phyloP scores from a whole-genome alignment of 495 filamentous ascomycete species.

The Stereocaulon alpinum region DNA sequence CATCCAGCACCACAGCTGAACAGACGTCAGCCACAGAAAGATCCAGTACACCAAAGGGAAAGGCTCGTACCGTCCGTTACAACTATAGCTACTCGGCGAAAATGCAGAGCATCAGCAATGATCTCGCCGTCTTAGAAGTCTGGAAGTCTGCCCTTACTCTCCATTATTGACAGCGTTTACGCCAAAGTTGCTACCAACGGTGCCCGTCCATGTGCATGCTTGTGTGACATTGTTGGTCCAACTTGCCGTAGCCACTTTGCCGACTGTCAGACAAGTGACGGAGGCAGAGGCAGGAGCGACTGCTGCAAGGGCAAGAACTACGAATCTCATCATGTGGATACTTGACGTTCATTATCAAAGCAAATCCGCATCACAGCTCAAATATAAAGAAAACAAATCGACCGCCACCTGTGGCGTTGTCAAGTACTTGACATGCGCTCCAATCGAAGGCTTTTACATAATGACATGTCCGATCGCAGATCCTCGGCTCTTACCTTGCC shows the following conservation, averaged over 20 bases:
- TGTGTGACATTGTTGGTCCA: conserved; percentile 12
- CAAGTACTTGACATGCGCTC: neutral
- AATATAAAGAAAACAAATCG: neutral
- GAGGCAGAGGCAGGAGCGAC: conserved; percentile 1
- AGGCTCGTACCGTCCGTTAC: conserved; percentile 18
- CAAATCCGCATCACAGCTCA: neutral
- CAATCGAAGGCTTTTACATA: neutral
- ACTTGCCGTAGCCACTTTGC: conserved; percentile 10
- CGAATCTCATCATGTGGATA: neutral
- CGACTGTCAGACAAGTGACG: conserved; percentile 13
- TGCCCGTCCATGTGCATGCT: conserved; percentile 15
- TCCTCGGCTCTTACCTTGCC: neutral
- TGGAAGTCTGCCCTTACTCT: conserved; percentile 4
- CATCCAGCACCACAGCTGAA: conserved; percentile 20
- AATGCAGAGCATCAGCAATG: neutral
- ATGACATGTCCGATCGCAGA: neutral
- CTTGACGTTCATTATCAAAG: neutral
- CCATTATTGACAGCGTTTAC: conserved; percentile 8
- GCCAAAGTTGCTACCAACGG: conserved; percentile 21
- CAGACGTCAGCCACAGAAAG: neutral
- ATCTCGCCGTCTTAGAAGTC: neutral
- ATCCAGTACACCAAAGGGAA: neutral
- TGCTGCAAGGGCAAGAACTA: neutral
- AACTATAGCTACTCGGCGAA: conserved; percentile 13
- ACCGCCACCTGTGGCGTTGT: neutral